Base-by-base conservation (phyloP, 2,329 filamentous ascomycete species). In the Didymella lethalis region DNA sequence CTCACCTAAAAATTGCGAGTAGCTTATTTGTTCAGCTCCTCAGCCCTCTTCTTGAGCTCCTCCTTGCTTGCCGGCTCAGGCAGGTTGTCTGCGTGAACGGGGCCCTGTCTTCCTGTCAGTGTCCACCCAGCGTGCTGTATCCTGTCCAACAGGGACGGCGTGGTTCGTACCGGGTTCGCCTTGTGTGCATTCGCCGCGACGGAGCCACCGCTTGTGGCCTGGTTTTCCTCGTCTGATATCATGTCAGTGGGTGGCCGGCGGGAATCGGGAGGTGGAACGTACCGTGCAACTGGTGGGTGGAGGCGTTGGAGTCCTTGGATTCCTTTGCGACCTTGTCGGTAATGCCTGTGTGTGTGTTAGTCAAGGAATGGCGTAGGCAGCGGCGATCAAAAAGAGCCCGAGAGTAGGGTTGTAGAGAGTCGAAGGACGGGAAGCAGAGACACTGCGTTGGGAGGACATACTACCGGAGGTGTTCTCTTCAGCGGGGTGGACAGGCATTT, bases 1-100 rank as follows among this genome's bases (percentile, higher is more conserved):
- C 7, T 38, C n/a, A 32, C 26, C 16, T 28, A 16, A 29, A 10
- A 20, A 12, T 12, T 23, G 34, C 44, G 32, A 54, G n/a, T 41
- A 29, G 38, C 53, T 57, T 80, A 78, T 67, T 82, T 81, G 73
- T 83, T 83, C 65, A 83, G 59, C 74, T 83, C 81, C 63, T 80
- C 80, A n/a, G 78, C 75, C 62, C 81, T 74, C 75, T 79, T 81
- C 79, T 78, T 81, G 41, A 82, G 70, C 66, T 81, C 80, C 64
- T 82, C 81, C 71, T 82, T 83, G 69, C 75, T 80, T 48, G 74
- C 79, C 6, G 79, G 75, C 69, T 81, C 70, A 23, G 76, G 77
- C 34, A 83, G 66, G 59, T 81, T 76, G 55, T 82, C 72, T 8
- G 77, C 72, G n/a, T 80, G 75, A 34, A 78, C 81, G 3, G 80